Evolutionary conservation across 805 yeast genomes (phyloP).

Genomic region (Priceomyces castillae): DNA sequence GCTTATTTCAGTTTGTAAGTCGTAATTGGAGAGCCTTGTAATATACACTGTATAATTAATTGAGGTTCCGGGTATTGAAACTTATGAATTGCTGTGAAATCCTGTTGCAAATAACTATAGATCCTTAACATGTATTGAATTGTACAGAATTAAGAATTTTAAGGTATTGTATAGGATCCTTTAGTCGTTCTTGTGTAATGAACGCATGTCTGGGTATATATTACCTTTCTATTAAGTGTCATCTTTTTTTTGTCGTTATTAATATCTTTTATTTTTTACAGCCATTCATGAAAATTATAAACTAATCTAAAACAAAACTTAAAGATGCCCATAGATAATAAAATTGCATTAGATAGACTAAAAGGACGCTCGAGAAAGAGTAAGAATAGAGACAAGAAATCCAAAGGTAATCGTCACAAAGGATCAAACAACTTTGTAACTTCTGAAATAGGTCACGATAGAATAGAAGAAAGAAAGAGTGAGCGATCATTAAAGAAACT

Average conservation of each 20-base stretch:
- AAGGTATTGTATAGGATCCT: no score
- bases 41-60: no score
- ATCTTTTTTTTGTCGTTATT: not conserved
- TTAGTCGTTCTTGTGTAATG: no score
- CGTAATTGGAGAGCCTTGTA: no score
- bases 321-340: not conserved
- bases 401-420: no score
- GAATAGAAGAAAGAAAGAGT: not conserved
- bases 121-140: no score
- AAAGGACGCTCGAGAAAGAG: not conserved
- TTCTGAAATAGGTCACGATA: not conserved
- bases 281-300: not conserved
- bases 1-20: no score
- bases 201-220: no score
- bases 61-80: no score
- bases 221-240: not conserved
- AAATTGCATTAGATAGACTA: not conserved
- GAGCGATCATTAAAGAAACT: not conserved
- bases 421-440: not conserved
- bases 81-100: no score
- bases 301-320: not conserved
- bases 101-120: no score
- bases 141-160: no score
- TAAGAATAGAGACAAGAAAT: not conserved
- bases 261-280: not conserved